Base-by-base conservation (phyloP, 2,329 filamentous ascomycete species). In the Verticillium tricorpus region DNA sequence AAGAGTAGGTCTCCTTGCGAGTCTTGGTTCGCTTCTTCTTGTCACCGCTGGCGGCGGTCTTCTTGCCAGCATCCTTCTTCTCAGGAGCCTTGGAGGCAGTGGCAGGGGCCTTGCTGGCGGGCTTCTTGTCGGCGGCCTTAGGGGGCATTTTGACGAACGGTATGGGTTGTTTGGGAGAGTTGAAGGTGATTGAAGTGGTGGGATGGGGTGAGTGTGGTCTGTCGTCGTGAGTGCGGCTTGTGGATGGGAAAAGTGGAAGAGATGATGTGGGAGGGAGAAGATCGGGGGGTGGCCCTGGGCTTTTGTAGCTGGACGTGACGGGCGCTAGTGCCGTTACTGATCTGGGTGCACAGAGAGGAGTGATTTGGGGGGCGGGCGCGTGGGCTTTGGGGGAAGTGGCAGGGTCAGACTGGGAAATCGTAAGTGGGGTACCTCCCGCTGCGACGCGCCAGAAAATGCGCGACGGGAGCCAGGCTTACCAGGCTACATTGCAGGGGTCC, bases 1-100 rank as follows among this genome's bases (percentile, higher is more conserved):
- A 96, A 71, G 91, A 96, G 86, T 99, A 99, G n/a, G 95, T 99
- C 87, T 99, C 95, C 91, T 98, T 98, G 83, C 95, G 90, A 70
- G 93, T 92, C 93, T 99, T 99, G 85, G 93, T 96, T 77, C 95
- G 92, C 93, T 98, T 99, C 92, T 99, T 99, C 93, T 98, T 98
- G 73, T 98, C 95, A 68, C 95, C 95, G 76, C 92, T 88, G 66
- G 93, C 88, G 64, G 94, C 92, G 58, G 95, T 98, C 91, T 98
- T 99, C 92, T 99, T 99, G 85, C 94, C 95, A 69, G 94, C 95
- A 83, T 98, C 94, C 90, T 98, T 97, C 91, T 97, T 97, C 89
- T 97, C 93, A 62, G 84, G 84, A 67, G 83, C 84, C 83, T 87
- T 87, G 72, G 82, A 84, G 69, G 85, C 85, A 76, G 90, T 85